Evolutionary conservation across 2,329 filamentous ascomycete genomes (phyloP), one percentile per base, ranked within the genome.

Genomic region (Talaromyces piceae): DNA sequence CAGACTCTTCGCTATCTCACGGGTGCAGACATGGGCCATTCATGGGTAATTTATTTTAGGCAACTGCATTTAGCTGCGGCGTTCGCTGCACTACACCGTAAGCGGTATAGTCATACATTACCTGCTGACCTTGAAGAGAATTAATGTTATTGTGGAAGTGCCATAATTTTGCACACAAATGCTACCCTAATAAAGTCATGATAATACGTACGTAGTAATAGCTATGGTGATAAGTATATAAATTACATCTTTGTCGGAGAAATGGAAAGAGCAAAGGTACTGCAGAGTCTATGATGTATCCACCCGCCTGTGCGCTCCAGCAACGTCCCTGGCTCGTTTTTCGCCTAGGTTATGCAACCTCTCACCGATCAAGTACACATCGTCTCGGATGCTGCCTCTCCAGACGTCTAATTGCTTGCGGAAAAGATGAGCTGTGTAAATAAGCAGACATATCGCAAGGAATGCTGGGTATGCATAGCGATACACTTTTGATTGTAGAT

Each of bases 301-400:
- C 52, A 72, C 63, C 31, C 65, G 63, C 49, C 64, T 62, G 43
- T 67, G 59, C 4, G 67, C 63, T 25, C 67, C 67, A 11, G 52
- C 47, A 9, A 71, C 66, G 56, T 71, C 68, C 45, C 61, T 63
- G 20, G 67, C 65, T 49, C 65, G 63, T 51, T 68, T 70, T 64
- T 86, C 84, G 2, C 89, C 88, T 70, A 96, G 95, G 67, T 98
- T 98, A 72, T 98, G 94, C 62, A 98, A 71, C 54, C 91, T 76
- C 72, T 98, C 91, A 2, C 93, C 93, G 63, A 97, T 93, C 41
- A 98, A 74, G 67, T 98, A 98, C 0, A 95, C 91, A 70, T 98
- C 94, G 67, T 98, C 94, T 33, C 89, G 78, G 44, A 98, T 89
- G 52, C 85, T 81, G 52, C 83, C 77, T 60, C 87, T 82, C 91